A percentile compares a stretch with the other conserved stretches of the same genome.
Conservation (phyloP, 2,329 filamentous ascomycete genomes). For the Ceratocystis harringtonii region DNA sequence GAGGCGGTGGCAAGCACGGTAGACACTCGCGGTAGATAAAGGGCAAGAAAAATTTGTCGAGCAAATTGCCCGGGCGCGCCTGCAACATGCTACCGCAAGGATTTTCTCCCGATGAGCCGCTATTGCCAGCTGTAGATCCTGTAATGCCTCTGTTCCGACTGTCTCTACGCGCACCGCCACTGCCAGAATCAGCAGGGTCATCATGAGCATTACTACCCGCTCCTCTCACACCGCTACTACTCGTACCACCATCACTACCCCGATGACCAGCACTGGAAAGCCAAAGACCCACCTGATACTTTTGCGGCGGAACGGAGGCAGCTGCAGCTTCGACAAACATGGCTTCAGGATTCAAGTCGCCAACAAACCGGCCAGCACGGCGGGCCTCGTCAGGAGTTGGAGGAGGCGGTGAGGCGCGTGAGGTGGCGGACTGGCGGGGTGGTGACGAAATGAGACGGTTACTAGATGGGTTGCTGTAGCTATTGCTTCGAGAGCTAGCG, state of each 20-base stretch:
- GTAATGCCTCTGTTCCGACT: background rate
- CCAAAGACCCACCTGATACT: slow-evolving; percentile 43
- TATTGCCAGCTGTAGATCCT: background rate
- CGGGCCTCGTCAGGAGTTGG: background rate
- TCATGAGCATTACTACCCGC: background rate
- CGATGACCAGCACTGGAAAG: slow-evolving; percentile 23
- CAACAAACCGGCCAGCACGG: slow-evolving; percentile 35
- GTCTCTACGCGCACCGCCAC: background rate
- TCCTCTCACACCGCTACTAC: background rate
- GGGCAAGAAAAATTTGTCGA: slow-evolving; percentile 29
- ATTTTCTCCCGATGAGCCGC: background rate
- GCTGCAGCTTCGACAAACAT: slow-evolving; percentile 42
- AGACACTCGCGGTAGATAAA: slow-evolving; percentile 34
- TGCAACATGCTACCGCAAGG: background rate
- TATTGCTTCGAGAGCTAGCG: background rate
- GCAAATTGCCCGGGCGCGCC: slow-evolving; percentile 20
- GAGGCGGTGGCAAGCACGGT: slow-evolving; percentile 32
- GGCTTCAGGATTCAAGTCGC: slow-evolving; percentile 44
- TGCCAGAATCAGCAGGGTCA: background rate
- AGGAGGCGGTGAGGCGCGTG: background rate
- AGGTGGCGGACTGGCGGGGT: background rate
- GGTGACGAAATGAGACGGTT: background rate
- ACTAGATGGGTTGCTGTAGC: background rate
- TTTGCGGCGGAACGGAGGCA: slow-evolving; percentile 24
- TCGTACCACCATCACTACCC: background rate